phyloP scores from a whole-genome alignment of 768 basidiomycete species.

The Pleurotus cornucopiae region DNA sequence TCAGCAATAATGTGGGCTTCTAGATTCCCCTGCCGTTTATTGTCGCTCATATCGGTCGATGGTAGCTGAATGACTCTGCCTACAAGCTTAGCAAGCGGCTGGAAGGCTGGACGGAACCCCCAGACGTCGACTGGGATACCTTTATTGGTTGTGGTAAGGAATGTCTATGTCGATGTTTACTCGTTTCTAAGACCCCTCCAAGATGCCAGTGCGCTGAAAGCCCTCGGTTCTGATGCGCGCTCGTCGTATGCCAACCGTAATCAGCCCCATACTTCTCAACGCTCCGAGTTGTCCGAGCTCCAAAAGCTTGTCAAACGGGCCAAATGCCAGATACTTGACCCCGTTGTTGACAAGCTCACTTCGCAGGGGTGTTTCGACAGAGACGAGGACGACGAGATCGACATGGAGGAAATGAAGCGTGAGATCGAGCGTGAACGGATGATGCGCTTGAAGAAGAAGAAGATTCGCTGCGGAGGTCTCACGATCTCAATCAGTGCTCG shows the following conservation, averaged over 20 bases:
- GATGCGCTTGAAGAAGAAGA: conserved; percentile 52
- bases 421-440: conserved; percentile 49
- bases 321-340: conserved; percentile 47
- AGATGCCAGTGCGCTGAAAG: conserved; percentile 55
- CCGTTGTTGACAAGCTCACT: conserved; percentile 34
- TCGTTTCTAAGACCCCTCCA: conserved; percentile 1
- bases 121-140: conserved; percentile 58
- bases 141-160: conserved; percentile 53
- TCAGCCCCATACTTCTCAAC: conserved; percentile 35
- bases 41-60: conserved; percentile 6
- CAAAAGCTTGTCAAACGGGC: conserved; percentile 56
- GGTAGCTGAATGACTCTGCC: conserved; percentile 21
- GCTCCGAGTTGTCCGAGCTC: conserved; percentile 41
- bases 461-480: conserved; percentile 31
- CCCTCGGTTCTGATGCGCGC: conserved; percentile 36
- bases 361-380: conserved; percentile 32
- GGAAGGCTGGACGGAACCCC: conserved; percentile 38
- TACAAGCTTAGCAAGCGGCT: conserved; percentile 39
- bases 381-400: conserved; percentile 30
- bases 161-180: not conserved
- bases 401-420: conserved; percentile 36
- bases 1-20: conserved; percentile 29
- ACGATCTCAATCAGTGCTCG: conserved; percentile 15
- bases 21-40: conserved; percentile 1
- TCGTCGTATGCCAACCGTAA: conserved; percentile 30